A percentile compares a stretch with the other conserved stretches of the same genome.
Conservation (phyloP, 2,329 filamentous ascomycete species). For the Neofusicoccum parvum region DNA sequence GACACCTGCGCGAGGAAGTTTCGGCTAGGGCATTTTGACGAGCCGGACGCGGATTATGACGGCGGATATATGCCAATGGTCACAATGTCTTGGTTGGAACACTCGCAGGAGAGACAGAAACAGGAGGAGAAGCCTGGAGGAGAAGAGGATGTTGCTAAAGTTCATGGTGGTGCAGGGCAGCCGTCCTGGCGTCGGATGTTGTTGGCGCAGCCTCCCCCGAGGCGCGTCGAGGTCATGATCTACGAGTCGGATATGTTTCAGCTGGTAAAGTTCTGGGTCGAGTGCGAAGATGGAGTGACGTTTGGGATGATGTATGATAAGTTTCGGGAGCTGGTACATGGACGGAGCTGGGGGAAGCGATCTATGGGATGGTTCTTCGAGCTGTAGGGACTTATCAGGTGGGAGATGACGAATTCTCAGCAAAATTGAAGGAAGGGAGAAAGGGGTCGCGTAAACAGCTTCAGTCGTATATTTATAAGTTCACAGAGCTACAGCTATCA, state of each 20-base stretch:
- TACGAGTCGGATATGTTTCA: neutral
- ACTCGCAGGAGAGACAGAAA: neutral
- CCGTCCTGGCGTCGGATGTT: constrained; percentile 17
- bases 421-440: no score
- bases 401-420: no score
- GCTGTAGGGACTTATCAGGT: neutral
- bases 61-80: constrained; percentile 21
- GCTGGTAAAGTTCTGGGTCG: constrained; percentile 7
- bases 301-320: constrained; percentile 8
- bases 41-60: constrained; percentile 9
- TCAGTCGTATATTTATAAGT: no score
- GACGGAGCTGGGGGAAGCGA: constrained; percentile 1
- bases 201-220: constrained; percentile 15
- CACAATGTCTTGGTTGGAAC: neutral
- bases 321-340: neutral
- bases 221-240: constrained; percentile 11
- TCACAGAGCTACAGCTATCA: no score
- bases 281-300: constrained; percentile 9
- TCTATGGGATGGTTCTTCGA: constrained; percentile 22
- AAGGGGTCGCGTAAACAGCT: no score
- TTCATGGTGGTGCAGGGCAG: neutral
- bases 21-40: constrained; percentile 8
- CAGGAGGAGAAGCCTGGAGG: neutral
- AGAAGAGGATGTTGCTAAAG: neutral
- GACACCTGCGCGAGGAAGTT: neutral